phyloP scores from a whole-genome alignment of 2,329 filamentous ascomycete species.

The Coniochaeta hoffmannii region DNA sequence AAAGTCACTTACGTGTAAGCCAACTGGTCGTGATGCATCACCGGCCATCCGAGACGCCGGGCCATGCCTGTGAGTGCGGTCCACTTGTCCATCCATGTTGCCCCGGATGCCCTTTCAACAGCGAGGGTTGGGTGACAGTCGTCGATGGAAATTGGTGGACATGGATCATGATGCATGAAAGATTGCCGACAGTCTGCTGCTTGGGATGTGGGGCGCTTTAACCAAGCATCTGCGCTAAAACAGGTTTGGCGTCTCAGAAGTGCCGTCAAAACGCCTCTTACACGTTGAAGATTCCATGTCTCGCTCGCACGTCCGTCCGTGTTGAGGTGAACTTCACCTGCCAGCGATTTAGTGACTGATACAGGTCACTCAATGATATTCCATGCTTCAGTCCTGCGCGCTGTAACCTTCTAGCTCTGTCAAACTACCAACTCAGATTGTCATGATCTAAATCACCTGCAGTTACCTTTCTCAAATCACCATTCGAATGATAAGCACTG shows the following conservation, averaged over 20 bases:
- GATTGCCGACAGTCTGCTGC: not conserved
- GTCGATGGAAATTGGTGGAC: not conserved
- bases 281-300: slow-evolving; percentile 13
- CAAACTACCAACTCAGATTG: too few species aligned
- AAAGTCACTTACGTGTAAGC: too few species aligned
- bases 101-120: too few species aligned
- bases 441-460: too few species aligned
- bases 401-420: too few species aligned
- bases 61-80: not conserved
- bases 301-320: not conserved
- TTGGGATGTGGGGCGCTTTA: slow-evolving; percentile 16
- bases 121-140: too few species aligned
- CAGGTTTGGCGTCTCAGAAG: slow-evolving; percentile 24
- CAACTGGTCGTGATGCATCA: not conserved
- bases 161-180: slow-evolving; percentile 4
- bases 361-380: too few species aligned
- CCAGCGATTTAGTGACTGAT: too few species aligned
- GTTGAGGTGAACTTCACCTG: slow-evolving; percentile 5
- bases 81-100: too few species aligned
- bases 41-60: not conserved
- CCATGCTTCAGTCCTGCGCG: too few species aligned
- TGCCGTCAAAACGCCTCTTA: slow-evolving; percentile 15
- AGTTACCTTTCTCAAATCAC: too few species aligned
- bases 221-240: slow-evolving; percentile 24
- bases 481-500: too few species aligned